Conservation (phyloP, 2,329 filamentous ascomycete genomes). For the Rosellinia necatrix region DNA sequence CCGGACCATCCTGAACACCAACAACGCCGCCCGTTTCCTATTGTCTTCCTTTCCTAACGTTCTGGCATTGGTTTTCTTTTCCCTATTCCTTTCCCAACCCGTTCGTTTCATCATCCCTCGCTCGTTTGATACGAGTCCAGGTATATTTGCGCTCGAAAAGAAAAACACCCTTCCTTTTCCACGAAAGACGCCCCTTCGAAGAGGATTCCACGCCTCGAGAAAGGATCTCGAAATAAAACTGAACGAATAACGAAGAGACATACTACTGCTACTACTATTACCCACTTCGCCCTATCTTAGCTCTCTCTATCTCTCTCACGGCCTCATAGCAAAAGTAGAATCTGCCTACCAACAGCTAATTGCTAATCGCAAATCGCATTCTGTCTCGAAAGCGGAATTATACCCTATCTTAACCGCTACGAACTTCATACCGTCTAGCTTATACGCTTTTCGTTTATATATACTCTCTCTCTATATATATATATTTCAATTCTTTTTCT, state of each 20-base stretch:
- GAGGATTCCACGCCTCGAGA: slow-evolving; percentile 6
- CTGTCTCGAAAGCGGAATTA: slow-evolving; percentile 28
- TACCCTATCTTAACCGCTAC: too few relatives aligned
- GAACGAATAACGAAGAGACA: too few relatives aligned
- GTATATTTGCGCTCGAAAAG: slow-evolving; percentile 18
- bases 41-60: slow-evolving; percentile 38
- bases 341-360: slow-evolving; percentile 24
- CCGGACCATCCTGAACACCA: slow-evolving; percentile 41
- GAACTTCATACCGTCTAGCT: slow-evolving; percentile 26
- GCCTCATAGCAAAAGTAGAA: slow-evolving; percentile 23
- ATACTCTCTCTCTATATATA: background rate
- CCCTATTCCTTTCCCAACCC: slow-evolving; percentile 33
- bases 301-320: too few relatives aligned
- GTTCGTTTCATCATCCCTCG: slow-evolving; percentile 41
- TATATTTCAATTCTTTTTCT: too few relatives aligned
- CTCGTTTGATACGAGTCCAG: slow-evolving; percentile 51
- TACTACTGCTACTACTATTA: background rate
- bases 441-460: slow-evolving; percentile 27
- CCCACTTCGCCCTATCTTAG: slow-evolving; percentile 3
- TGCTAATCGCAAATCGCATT: slow-evolving; percentile 38
- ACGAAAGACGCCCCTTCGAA: background rate
- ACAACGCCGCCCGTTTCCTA: slow-evolving; percentile 38
- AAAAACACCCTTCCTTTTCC: background rate
- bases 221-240: slow-evolving; percentile 19
- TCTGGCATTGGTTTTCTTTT: slow-evolving; percentile 35